phyloP scores from a whole-genome alignment of 805 yeast species.

The Schizosaccharomyces osmophilus region DNA sequence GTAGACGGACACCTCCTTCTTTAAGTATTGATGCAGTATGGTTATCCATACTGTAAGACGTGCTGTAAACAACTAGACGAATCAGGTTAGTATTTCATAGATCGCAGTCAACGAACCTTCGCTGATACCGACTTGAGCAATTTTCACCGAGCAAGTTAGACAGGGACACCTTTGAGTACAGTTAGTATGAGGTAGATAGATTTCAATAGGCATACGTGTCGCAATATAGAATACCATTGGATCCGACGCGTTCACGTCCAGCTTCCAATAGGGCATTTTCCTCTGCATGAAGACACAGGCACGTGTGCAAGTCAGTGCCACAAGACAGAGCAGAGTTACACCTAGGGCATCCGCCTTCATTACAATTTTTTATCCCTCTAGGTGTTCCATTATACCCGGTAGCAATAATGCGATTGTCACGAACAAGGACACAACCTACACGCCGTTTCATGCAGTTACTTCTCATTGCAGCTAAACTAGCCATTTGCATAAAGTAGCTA shows the following conservation, averaged over 20 bases:
- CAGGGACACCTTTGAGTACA: slow-evolving; percentile 43
- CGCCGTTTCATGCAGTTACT: slow-evolving; percentile 93
- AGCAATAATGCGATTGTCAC: slow-evolving; percentile 66
- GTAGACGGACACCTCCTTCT: slow-evolving; percentile 45
- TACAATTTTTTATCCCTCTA: slow-evolving; percentile 62
- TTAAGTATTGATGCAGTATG: slow-evolving; percentile 45
- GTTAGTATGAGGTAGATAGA: neutral
- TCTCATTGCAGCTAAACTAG: slow-evolving; percentile 76
- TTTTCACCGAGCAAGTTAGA: slow-evolving; percentile 80
- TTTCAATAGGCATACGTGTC: slow-evolving; percentile 27
- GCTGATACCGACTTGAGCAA: slow-evolving; percentile 70
- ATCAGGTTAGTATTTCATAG: neutral
- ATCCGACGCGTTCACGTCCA: slow-evolving; percentile 64
- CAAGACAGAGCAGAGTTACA: slow-evolving; percentile 39
- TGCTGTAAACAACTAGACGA: slow-evolving; percentile 54
- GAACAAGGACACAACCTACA: slow-evolving; percentile 86
- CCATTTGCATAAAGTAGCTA: slow-evolving; percentile 77
- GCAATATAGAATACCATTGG: slow-evolving; percentile 42
- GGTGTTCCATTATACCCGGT: slow-evolving; percentile 98
- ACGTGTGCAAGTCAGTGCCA: slow-evolving; percentile 52
- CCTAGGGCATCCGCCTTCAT: slow-evolving; percentile 82
- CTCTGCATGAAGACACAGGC: slow-evolving; percentile 89
- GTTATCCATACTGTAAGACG: slow-evolving; percentile 76
- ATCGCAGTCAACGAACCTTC: slow-evolving; percentile 18
- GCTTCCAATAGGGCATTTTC: slow-evolving; percentile 88